Evolutionary conservation across 352 stramenopile genomes (phyloP), one percentile per base, ranked within the genome.

Genomic region (Phytophthora meadii): DNA sequence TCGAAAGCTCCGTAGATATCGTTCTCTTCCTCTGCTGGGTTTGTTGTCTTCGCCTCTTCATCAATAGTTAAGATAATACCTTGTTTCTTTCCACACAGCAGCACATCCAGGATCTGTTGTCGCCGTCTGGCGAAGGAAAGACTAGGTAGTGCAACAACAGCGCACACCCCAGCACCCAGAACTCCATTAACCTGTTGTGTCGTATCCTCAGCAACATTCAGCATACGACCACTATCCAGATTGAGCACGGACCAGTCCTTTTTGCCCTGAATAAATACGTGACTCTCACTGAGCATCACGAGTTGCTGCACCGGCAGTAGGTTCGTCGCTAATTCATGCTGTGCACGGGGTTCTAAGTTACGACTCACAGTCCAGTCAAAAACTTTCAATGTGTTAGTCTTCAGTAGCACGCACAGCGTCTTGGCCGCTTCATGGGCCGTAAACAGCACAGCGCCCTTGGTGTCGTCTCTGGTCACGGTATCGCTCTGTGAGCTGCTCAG

Each of bases 301-400:
- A 94, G 63, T 36, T 88, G 73, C 34, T 84, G 77, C 10, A 89
- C 75, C 0, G 76, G 78, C 15, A 84, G 54, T 27, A 61, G 53
- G 27, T 24, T 64, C 19, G 59, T 49, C 50, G 65, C 47, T n/a
- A 94, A 50, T 8, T 93, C 83, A 53, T 92, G 82, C 60, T 87
- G 74, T 8, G 68, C 68, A 7, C 87, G 83, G 8, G 81, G 44
- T 40, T 88, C 74, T 25, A 93, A 69, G 25, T 71, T 51, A 17
- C 72, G 58, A 48, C 81, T 85, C 25, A 75, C 72, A 1, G 77
- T 93, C 84, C 87, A 93, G 72, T 95, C 84, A 55, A 82, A 92
- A 28, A 93, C 76, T 42, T 82, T 81, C 11, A 95, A 57, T n/a
- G 54, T 71, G 39, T 84, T 76, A 48, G 75, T 78, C 74, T 95